These are phyloP conservation scores for Helicocarpus griseus DNA, from an alignment of 2,329 filamentous ascomycete species.

Conservation along the genomic window DNA sequence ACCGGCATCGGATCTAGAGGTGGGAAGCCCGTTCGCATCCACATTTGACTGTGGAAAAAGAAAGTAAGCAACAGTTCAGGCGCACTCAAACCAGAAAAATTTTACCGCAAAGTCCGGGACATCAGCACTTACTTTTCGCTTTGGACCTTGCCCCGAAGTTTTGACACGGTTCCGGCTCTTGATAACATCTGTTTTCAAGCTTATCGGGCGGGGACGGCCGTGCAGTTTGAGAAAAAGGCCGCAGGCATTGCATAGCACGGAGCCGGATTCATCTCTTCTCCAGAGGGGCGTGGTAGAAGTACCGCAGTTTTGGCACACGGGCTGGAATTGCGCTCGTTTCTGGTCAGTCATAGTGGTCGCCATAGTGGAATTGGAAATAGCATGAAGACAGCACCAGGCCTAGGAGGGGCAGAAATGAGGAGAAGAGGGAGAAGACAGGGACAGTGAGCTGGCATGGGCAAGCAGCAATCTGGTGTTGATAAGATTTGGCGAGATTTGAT, in stretches of 20 bases:
- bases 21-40: slow-evolving; percentile 50
- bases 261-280: slow-evolving; percentile 91
- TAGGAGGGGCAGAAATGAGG: slow-evolving; percentile 16
- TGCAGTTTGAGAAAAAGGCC: slow-evolving; percentile 96
- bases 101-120: slow-evolving; percentile 7
- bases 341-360: slow-evolving; percentile 40
- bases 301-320: slow-evolving; percentile 90
- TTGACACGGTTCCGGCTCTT: slow-evolving; percentile 98
- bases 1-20: slow-evolving; percentile 46
- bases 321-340: slow-evolving; percentile 60
- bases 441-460: slow-evolving; percentile 8
- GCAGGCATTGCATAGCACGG: slow-evolving; percentile 96
- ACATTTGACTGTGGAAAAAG: slow-evolving; percentile 31
- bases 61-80: slow-evolving; percentile 8
- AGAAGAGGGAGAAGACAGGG: slow-evolving; percentile 26
- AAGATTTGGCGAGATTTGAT: slow-evolving; percentile 35
- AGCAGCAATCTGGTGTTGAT: slow-evolving; percentile 19
- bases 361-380: slow-evolving; percentile 23
- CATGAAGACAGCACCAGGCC: slow-evolving; percentile 7
- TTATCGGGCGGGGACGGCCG: slow-evolving; percentile 84
- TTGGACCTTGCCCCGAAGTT: slow-evolving; percentile 66
- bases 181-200: slow-evolving; percentile 97
- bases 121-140: slow-evolving; percentile 62
- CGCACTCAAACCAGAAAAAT: slow-evolving; percentile 11
- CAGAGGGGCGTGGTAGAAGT: slow-evolving; percentile 94